Conservation (phyloP, 805 yeast species). For the Pachysolen tannophilus region DNA sequence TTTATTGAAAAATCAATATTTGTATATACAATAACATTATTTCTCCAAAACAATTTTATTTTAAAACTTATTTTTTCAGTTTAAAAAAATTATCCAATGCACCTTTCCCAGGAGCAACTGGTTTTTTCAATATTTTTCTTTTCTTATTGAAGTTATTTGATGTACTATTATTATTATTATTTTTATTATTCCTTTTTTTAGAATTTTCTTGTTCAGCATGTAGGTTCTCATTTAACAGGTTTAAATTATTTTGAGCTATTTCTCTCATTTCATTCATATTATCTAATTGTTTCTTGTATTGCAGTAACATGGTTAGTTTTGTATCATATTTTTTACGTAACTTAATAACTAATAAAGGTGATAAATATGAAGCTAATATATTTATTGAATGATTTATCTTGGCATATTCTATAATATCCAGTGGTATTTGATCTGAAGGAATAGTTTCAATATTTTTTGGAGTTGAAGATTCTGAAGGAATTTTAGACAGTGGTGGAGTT, state of each 20-base stretch:
- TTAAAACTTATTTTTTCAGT: too few relatives aligned
- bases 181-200: slow-evolving; percentile 17
- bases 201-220: slow-evolving; percentile 12
- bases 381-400: slow-evolving; percentile 35
- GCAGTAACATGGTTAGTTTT: slow-evolving; percentile 14
- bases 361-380: slow-evolving; percentile 37
- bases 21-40: too few relatives aligned
- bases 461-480: too few relatives aligned
- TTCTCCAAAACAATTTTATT: too few relatives aligned
- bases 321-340: slow-evolving; percentile 13
- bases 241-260: slow-evolving; percentile 24
- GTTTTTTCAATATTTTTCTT: slow-evolving; percentile 25
- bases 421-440: slow-evolving; percentile 26
- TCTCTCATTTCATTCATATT: slow-evolving; percentile 14
- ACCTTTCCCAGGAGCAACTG: slow-evolving; percentile 52
- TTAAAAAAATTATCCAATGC: slow-evolving; percentile 65
- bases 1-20: too few relatives aligned
- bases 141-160: slow-evolving; percentile 10
- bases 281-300: slow-evolving; percentile 14
- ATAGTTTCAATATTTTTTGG: too few relatives aligned
- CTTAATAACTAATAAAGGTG: slow-evolving; percentile 18
- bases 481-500: too few relatives aligned
- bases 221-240: slow-evolving; percentile 21
- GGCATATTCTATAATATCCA: slow-evolving; percentile 26
- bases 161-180: slow-evolving; percentile 13